phyloP scores from a whole-genome alignment of 1,139 yeast genomes.

The Debaryomyces fabryi region DNA sequence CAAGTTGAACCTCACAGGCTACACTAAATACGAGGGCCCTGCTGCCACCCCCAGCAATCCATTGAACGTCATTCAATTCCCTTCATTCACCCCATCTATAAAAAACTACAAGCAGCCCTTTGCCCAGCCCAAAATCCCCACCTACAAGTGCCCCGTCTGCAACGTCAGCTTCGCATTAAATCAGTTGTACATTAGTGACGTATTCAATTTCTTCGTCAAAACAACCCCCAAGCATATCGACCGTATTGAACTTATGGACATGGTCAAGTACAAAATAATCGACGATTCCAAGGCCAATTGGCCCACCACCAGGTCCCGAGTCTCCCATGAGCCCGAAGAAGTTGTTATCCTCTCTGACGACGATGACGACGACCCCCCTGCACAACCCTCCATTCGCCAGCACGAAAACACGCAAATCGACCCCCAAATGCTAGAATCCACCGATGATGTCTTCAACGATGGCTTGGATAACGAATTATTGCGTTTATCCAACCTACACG shows the following conservation, averaged over 20 bases:
- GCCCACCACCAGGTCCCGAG: constrained; percentile 9
- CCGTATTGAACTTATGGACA: constrained; percentile 40
- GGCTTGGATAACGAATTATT: constrained; percentile 25
- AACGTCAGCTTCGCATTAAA: constrained; percentile 36
- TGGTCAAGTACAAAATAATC: constrained; percentile 38
- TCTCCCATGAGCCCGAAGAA: constrained; percentile 20
- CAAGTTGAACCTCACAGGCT: background rate
- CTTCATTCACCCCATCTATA: constrained; percentile 7
- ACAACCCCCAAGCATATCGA: constrained; percentile 39
- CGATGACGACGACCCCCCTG: constrained; percentile 20
- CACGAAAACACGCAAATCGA: background rate
- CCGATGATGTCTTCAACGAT: constrained; percentile 24
- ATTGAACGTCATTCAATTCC: constrained; percentile 16
- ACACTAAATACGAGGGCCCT: constrained; percentile 2
- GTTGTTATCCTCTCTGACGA: constrained; percentile 34
- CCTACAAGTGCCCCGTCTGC: constrained; percentile 47
- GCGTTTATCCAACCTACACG: constrained; percentile 12
- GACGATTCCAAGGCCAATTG: constrained; percentile 22
- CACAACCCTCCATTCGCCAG: background rate
- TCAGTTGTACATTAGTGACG: constrained; percentile 43
- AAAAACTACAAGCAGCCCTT: constrained; percentile 6
- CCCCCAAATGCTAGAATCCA: constrained; percentile 4
- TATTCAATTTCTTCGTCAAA: constrained; percentile 46
- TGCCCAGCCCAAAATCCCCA: constrained; percentile 20
- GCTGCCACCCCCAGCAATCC: constrained; percentile 11